A percentile compares a stretch with the other conserved stretches of the same genome.
Conservation (phyloP, 805 yeast species). For the Lachancea sp. region DNA sequence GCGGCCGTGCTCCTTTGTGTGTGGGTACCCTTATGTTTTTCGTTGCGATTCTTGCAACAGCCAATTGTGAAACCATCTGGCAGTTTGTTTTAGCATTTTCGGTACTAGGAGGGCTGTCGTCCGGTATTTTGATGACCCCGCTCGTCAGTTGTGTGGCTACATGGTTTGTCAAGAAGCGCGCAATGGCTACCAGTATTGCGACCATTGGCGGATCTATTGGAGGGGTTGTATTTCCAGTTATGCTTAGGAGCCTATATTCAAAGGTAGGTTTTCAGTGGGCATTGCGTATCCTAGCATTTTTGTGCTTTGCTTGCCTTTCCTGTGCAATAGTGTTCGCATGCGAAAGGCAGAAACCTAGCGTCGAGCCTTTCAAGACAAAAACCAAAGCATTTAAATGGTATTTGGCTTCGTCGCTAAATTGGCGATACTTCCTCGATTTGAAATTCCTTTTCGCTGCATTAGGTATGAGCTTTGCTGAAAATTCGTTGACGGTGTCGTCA, state of each 20-base stretch:
- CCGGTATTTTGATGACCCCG: constrained; percentile 56
- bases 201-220: constrained; percentile 53
- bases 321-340: constrained; percentile 35
- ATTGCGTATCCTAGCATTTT: constrained; percentile 45
- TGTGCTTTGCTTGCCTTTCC: constrained; percentile 37
- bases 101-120: constrained; percentile 50
- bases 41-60: constrained; percentile 52
- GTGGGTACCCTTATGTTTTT: constrained; percentile 42
- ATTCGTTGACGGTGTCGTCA: constrained; percentile 41
- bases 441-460: constrained; percentile 39
- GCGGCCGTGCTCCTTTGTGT: constrained; percentile 42
- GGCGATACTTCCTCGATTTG: constrained; percentile 37
- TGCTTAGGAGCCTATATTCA: constrained; percentile 44
- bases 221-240: constrained; percentile 49
- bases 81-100: constrained; percentile 60
- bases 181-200: constrained; percentile 46
- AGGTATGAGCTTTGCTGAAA: constrained; percentile 42
- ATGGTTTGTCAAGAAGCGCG: constrained; percentile 57
- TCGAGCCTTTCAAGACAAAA: constrained; percentile 36
- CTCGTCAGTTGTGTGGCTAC: constrained; percentile 56
- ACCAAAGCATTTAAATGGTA: constrained; percentile 30
- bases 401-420: constrained; percentile 26
- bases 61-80: constrained; percentile 45
- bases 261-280: constrained; percentile 57
- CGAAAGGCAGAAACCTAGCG: constrained; percentile 34